Percentiles rank a stretch among this genome's conserved stretches.
These are phyloP conservation scores for Mycena amicta DNA, from an alignment of 768 basidiomycete species.

Conservation along the genomic window DNA sequence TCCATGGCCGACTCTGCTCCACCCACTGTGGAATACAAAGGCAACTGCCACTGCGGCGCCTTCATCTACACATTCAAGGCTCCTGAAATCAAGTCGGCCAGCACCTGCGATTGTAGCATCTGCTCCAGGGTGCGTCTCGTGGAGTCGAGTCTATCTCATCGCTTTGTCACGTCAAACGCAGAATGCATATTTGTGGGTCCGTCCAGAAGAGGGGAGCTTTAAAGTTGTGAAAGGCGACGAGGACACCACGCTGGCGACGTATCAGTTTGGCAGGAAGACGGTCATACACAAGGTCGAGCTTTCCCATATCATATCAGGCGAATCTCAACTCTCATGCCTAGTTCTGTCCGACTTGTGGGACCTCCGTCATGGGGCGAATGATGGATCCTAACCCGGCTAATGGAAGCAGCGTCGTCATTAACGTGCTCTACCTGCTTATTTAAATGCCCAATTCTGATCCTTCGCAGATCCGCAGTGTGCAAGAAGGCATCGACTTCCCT, in stretches of 20 bases:
- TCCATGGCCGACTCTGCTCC: neutral
- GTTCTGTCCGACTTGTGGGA: constrained; percentile 20
- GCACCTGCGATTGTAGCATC: constrained; percentile 13
- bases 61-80: constrained; percentile 16
- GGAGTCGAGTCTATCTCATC: neutral
- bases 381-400: too few species aligned
- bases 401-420: too few species aligned
- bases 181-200: constrained; percentile 17
- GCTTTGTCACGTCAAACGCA: neutral
- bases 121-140: constrained; percentile 6
- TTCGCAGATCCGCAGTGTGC: too few species aligned
- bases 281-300: constrained; percentile 13
- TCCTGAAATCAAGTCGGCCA: neutral
- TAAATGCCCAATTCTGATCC: too few species aligned
- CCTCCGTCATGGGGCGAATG: constrained; percentile 4
- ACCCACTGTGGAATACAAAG: constrained; percentile 12
- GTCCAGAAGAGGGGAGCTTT: neutral
- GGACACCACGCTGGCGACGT: constrained; percentile 9
- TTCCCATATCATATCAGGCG: neutral
- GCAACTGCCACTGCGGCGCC: constrained; percentile 20
- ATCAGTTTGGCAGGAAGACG: constrained; percentile 11
- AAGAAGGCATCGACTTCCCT: too few species aligned
- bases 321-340: neutral
- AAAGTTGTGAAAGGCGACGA: constrained; percentile 15
- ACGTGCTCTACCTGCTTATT: too few species aligned